Conservation (phyloP, 2,329 filamentous ascomycete species). For the Penicillium polonicum region DNA sequence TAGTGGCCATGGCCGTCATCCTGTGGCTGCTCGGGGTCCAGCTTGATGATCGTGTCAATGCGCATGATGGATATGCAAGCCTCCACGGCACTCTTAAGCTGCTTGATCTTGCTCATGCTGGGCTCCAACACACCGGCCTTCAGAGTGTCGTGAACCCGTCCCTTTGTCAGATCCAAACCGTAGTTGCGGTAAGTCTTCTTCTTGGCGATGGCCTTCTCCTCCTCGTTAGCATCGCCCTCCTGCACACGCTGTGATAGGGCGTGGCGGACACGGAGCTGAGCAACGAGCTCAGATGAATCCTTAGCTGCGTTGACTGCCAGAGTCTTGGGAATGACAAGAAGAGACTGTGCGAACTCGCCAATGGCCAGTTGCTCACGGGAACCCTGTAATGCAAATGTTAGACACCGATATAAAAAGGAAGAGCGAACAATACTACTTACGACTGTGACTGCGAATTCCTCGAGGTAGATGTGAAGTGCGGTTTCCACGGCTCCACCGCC, state of each 20-base stretch:
- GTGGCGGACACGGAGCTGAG: conserved; percentile 90
- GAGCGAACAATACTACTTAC: conserved; percentile 48
- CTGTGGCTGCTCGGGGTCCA: conserved; percentile 83
- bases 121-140: conserved; percentile 96
- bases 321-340: conserved; percentile 93
- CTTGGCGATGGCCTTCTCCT: conserved; percentile 84
- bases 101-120: conserved; percentile 96
- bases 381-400: conserved; percentile 48
- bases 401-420: not conserved
- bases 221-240: conserved; percentile 72
- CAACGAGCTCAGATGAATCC: conserved; percentile 91
- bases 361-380: conserved; percentile 97
- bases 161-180: conserved; percentile 83
- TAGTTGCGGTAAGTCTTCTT: conserved; percentile 99
- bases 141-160: conserved; percentile 87
- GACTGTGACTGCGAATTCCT: conserved; percentile 97
- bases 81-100: conserved; percentile 97
- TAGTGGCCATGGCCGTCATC: conserved; percentile 87
- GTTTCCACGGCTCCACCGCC: conserved; percentile 97
- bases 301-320: conserved; percentile 96
- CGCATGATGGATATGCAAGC: conserved; percentile 99
- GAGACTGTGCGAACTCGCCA: conserved; percentile 91
- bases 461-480: conserved; percentile 97
- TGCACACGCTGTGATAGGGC: conserved; percentile 89
- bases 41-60: conserved; percentile 97